Percentiles rank a stretch among this genome's conserved stretches.
These are phyloP conservation scores for Russula griseocarnosa DNA, from an alignment of 768 basidiomycete genomes.

Conservation along the genomic window DNA sequence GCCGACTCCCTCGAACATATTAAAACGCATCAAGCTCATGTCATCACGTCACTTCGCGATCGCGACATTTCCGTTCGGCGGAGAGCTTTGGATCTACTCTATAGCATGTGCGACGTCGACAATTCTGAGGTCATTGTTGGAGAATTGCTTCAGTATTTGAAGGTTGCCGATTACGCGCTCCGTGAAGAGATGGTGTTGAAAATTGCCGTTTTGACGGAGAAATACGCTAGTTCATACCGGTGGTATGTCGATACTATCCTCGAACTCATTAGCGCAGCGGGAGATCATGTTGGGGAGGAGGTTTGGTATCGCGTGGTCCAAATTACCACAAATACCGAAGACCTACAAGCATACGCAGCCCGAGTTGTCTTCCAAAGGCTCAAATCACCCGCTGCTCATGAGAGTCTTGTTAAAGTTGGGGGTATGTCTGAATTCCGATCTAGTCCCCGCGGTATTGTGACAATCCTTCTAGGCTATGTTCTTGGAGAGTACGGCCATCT, in stretches of 20 bases:
- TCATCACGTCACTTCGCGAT: constrained; percentile 90
- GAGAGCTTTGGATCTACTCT: constrained; percentile 89
- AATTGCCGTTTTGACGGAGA: constrained; percentile 97
- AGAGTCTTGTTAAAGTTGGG: constrained; percentile 93
- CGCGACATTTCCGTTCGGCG: constrained; percentile 96
- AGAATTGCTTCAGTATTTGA: constrained; percentile 88
- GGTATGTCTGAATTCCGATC: constrained; percentile 47
- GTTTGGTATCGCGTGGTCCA: constrained; percentile 99
- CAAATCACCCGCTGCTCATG: constrained; percentile 78
- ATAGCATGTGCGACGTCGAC: constrained; percentile 98
- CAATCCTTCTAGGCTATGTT: constrained; percentile 66
- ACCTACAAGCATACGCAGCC: constrained; percentile 94
- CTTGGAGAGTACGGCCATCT: constrained; percentile 98
- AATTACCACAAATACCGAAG: constrained; percentile 97
- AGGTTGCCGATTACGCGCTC: constrained; percentile 93
- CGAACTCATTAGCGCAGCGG: constrained; percentile 92
- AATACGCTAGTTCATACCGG: constrained; percentile 95
- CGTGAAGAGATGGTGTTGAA: constrained; percentile 99
- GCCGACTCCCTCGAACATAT: constrained; percentile 88
- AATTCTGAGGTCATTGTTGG: constrained; percentile 96
- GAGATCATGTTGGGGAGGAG: constrained; percentile 98
- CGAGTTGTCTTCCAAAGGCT: constrained; percentile 88
- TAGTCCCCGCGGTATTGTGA: not conserved
- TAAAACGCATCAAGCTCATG: constrained; percentile 93
- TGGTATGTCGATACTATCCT: constrained; percentile 99